phyloP scores from a whole-genome alignment of 1,284 basidiomycete genomes.

The Exobasidium rhododendri region DNA sequence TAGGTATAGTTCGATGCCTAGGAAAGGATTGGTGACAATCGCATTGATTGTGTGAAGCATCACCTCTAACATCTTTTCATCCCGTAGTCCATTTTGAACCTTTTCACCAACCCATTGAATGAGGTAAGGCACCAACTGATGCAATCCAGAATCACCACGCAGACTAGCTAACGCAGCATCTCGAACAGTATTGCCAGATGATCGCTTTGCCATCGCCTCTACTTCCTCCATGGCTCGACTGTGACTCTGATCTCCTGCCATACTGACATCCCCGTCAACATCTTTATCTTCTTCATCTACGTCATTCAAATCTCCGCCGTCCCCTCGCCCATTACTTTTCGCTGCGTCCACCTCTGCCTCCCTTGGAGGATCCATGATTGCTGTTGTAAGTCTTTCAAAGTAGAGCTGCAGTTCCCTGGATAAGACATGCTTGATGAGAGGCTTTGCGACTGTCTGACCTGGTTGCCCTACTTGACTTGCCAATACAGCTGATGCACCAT shows the following conservation, averaged over 20 bases:
- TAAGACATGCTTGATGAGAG: constrained; percentile 78
- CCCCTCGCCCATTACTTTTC: background rate
- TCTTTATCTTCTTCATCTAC: no score
- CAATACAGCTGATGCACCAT: constrained; percentile 24
- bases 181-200: constrained; percentile 46
- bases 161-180: constrained; percentile 86
- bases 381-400: constrained; percentile 81
- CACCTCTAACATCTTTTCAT: constrained; percentile 28
- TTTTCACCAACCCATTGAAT: constrained; percentile 90
- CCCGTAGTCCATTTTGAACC: constrained; percentile 26
- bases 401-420: constrained; percentile 93
- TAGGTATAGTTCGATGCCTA: constrained; percentile 95
- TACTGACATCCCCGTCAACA: constrained; percentile 17
- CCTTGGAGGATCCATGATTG: constrained; percentile 43
- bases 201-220: constrained; percentile 15
- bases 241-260: background rate
- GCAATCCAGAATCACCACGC: constrained; percentile 82
- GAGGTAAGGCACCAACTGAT: constrained; percentile 89
- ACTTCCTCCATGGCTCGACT: constrained; percentile 6
- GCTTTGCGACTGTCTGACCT: constrained; percentile 33
- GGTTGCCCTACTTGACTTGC: constrained; percentile 17
- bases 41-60: constrained; percentile 47
- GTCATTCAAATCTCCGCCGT: background rate
- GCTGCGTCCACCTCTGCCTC: constrained; percentile 34
- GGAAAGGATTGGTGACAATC: constrained; percentile 63